A percentile compares a stretch with the other conserved stretches of the same genome.
phyloP scores from a whole-genome alignment of 192 early-diverging fungal genomes.

The Mortierella antarctica region DNA sequence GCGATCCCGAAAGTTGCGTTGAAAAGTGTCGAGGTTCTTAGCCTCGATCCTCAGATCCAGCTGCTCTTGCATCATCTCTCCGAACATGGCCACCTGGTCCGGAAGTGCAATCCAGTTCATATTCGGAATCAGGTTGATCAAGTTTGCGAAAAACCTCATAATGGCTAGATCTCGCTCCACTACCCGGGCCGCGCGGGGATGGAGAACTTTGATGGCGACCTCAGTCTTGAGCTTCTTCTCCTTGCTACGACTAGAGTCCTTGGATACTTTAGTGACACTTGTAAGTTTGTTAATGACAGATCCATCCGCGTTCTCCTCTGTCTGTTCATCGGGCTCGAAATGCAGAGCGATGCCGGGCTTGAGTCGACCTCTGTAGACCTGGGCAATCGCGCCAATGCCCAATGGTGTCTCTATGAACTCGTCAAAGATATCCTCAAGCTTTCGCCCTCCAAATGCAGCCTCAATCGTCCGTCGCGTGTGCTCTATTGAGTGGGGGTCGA shows the following conservation, averaged over 20 bases:
- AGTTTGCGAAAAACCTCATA: conserved; percentile 74
- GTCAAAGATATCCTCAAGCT: conserved; percentile 81
- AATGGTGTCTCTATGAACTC: conserved; percentile 79
- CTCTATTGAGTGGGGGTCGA: conserved; percentile 78
- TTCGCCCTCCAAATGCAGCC: conserved; percentile 68
- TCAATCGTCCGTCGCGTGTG: conserved; percentile 75
- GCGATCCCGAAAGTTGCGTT: conserved; percentile 63
- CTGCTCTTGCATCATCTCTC: conserved; percentile 92
- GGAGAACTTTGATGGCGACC: conserved; percentile 92
- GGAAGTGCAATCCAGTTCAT: conserved; percentile 89
- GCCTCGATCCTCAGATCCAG: conserved; percentile 88
- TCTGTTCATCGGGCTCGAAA: conserved; percentile 33
- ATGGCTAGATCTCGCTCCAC: conserved; percentile 88
- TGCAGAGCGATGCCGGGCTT: conserved; percentile 51
- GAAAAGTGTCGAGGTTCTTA: conserved; percentile 73
- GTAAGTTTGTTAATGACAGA: conserved; percentile 41
- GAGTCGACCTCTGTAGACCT: conserved; percentile 69
- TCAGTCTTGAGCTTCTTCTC: conserved; percentile 53
- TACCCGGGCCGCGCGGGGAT: conserved; percentile 76
- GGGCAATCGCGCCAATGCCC: conserved; percentile 96
- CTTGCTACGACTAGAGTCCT: conserved; percentile 8
- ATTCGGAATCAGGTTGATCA: conserved; percentile 78
- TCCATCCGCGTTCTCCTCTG: conserved; percentile 22
- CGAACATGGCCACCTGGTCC: conserved; percentile 91
- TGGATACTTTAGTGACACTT: conserved; percentile 8